Conservation (phyloP, 1,284 basidiomycete species). For the Kalmanozyma brasiliensis region DNA sequence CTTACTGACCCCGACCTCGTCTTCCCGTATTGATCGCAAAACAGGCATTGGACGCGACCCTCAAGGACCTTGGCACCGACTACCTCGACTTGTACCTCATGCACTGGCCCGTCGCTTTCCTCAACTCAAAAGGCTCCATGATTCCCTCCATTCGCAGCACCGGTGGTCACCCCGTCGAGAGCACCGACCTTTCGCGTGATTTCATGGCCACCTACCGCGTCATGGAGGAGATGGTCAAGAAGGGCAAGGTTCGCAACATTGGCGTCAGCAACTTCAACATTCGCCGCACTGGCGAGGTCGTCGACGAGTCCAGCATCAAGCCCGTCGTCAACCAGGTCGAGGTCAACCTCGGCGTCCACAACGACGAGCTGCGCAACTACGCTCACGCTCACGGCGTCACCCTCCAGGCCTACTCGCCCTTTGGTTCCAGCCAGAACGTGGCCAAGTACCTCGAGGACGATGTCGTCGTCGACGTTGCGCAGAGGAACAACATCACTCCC, state of each 20-base stretch:
- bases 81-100: slow-evolving; percentile 86
- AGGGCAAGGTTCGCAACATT: slow-evolving; percentile 69
- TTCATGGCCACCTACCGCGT: slow-evolving; percentile 57
- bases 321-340: slow-evolving; percentile 64
- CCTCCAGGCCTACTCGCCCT: slow-evolving; percentile 60
- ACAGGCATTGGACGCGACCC: slow-evolving; percentile 76
- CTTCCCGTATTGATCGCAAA: background rate
- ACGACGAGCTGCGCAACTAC: slow-evolving; percentile 78
- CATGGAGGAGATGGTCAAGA: slow-evolving; percentile 64
- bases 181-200: slow-evolving; percentile 72
- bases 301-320: slow-evolving; percentile 46
- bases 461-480: slow-evolving; percentile 55
- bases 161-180: slow-evolving; percentile 73
- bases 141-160: slow-evolving; percentile 52
- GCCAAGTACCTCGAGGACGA: slow-evolving; percentile 51
- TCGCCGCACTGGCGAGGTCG: slow-evolving; percentile 50
- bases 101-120: slow-evolving; percentile 74
- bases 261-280: slow-evolving; percentile 73
- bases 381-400: slow-evolving; percentile 69
- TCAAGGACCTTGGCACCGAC: slow-evolving; percentile 77
- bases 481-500: slow-evolving; percentile 58
- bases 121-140: slow-evolving; percentile 57
- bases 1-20: background rate
- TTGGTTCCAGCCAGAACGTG: slow-evolving; percentile 54
- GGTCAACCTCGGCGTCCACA: slow-evolving; percentile 72